phyloP scores from a whole-genome alignment of 805 yeast species.

The Saccharomycopsis sp. region DNA sequence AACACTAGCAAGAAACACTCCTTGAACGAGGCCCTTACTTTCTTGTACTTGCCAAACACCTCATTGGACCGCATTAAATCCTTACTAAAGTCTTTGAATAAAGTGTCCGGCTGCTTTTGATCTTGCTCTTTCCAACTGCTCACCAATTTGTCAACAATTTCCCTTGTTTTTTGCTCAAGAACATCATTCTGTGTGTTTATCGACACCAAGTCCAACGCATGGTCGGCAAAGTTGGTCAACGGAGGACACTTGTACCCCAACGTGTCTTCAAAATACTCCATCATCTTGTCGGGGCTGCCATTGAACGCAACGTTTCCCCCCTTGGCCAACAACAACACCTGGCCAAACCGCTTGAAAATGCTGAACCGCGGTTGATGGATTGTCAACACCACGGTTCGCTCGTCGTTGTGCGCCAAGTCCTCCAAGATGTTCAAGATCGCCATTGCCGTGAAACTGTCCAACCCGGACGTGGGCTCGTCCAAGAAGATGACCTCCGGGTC shows the following conservation, averaged over 20 bases:
- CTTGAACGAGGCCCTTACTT: constrained; percentile 19
- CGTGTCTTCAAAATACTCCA: constrained; percentile 34
- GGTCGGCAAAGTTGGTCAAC: constrained; percentile 65
- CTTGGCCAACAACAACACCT: constrained; percentile 61
- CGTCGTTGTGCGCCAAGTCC: constrained; percentile 41
- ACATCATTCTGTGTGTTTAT: constrained; percentile 37
- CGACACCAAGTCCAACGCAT: constrained; percentile 60
- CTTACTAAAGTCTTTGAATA: background rate
- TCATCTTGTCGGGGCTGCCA: constrained; percentile 42
- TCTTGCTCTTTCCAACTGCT: constrained; percentile 29
- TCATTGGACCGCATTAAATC: background rate
- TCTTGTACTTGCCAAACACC: constrained; percentile 21
- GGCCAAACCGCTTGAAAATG: constrained; percentile 55
- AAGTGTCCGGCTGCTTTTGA: background rate
- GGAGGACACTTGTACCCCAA: constrained; percentile 51
- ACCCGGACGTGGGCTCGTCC: constrained; percentile 87
- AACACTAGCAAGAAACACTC: constrained; percentile 18
- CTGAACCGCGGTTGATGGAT: constrained; percentile 79
- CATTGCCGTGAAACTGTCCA: constrained; percentile 71
- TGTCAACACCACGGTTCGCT: constrained; percentile 63
- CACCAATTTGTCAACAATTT: constrained; percentile 33
- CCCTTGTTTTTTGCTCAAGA: constrained; percentile 33
- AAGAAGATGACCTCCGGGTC: constrained; percentile 63
- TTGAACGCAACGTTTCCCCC: constrained; percentile 66
- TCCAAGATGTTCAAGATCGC: constrained; percentile 55